phyloP scores from a whole-genome alignment of 2,329 filamentous ascomycete genomes.

The Xylaria sp. region DNA sequence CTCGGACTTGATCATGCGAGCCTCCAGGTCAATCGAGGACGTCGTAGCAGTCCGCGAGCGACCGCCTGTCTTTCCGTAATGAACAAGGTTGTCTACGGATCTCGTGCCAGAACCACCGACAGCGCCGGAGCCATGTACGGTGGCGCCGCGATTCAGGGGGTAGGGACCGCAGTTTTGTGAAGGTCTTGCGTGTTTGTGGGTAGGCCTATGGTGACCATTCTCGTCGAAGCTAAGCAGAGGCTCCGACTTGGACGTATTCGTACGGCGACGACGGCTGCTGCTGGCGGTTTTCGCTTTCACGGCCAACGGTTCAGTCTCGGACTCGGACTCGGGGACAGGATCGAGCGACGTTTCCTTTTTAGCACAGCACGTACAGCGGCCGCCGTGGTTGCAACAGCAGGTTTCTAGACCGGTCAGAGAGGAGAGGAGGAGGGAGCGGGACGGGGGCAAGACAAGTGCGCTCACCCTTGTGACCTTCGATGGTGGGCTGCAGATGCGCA shows the following conservation, averaged over 20 bases:
- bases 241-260: slow-evolving; percentile 72
- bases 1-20: slow-evolving; percentile 69
- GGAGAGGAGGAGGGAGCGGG: neutral
- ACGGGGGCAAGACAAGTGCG: slow-evolving; percentile 25
- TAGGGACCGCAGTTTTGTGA: slow-evolving; percentile 73
- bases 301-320: slow-evolving; percentile 59
- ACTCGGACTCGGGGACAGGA: slow-evolving; percentile 72
- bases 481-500: slow-evolving; percentile 66
- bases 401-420: slow-evolving; percentile 61
- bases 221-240: slow-evolving; percentile 69
- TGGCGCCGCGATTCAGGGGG: slow-evolving; percentile 66
- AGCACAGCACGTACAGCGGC: slow-evolving; percentile 71
- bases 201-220: slow-evolving; percentile 72
- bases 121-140: slow-evolving; percentile 52
- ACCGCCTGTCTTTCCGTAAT: slow-evolving; percentile 53
- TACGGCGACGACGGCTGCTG: slow-evolving; percentile 62
- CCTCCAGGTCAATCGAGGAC: slow-evolving; percentile 56
- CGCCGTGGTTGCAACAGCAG: slow-evolving; percentile 77
- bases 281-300: slow-evolving; percentile 55
- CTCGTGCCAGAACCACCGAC: slow-evolving; percentile 56
- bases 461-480: slow-evolving; percentile 71
- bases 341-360: slow-evolving; percentile 73
- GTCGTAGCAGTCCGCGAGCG: slow-evolving; percentile 52
- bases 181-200: slow-evolving; percentile 69
- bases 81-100: slow-evolving; percentile 58